phyloP scores from a whole-genome alignment of 169 alveolate species.

The Nephromyces sp. region DNA sequence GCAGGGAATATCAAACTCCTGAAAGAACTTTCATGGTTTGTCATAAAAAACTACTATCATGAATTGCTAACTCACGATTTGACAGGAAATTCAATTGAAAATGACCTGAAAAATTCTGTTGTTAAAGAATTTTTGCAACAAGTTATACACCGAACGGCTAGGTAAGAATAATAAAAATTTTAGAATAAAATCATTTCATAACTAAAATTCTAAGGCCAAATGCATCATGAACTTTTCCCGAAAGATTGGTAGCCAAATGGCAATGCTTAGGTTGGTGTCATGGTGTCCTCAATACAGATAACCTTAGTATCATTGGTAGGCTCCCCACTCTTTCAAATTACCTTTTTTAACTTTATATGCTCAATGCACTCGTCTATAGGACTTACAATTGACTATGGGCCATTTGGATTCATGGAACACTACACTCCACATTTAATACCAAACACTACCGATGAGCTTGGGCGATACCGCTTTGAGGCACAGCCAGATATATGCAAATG shows the following conservation, averaged over 20 bases:
- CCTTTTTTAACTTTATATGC: neutral
- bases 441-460: constrained; percentile 37
- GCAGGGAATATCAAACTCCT: too few relatives aligned
- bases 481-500: constrained; percentile 52
- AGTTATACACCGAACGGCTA: too few relatives aligned
- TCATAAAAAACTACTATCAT: too few relatives aligned
- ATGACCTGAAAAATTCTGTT: too few relatives aligned
- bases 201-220: too few relatives aligned
- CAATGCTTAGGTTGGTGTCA: constrained; percentile 60
- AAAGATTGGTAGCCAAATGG: constrained; percentile 58
- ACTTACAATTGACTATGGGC: constrained; percentile 65
- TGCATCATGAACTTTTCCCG: neutral
- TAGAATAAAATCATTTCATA: too few relatives aligned
- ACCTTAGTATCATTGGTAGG: constrained; percentile 50
- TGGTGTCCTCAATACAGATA: constrained; percentile 69
- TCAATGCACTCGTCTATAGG: constrained; percentile 27
- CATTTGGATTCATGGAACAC: constrained; percentile 61
- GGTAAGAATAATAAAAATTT: too few relatives aligned
- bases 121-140: too few relatives aligned
- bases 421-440: constrained; percentile 42
- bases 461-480: constrained; percentile 52
- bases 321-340: neutral
- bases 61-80: too few relatives aligned
- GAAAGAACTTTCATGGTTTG: too few relatives aligned
- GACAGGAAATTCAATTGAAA: too few relatives aligned